A percentile compares a stretch with the other conserved stretches of the same genome.
Conservation (phyloP, 441 rosid genomes). For the Adansonia grandidieri region DNA sequence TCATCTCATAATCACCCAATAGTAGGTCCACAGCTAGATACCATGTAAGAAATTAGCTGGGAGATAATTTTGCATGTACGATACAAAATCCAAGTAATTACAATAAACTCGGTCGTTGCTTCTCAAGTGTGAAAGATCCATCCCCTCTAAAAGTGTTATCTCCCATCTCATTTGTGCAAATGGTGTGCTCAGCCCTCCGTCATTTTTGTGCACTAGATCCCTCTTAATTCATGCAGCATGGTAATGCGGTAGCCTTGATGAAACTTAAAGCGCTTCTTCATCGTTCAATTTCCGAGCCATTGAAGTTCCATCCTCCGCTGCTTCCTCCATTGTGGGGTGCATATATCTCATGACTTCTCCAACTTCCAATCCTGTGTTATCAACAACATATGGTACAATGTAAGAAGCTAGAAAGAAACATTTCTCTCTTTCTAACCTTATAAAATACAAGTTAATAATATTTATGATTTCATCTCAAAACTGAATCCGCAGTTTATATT, state of each 20-base stretch:
- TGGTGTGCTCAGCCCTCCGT: too few species aligned
- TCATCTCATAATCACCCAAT: constrained; percentile 8
- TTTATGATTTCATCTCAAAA: not conserved
- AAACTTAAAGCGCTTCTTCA: constrained; percentile 82
- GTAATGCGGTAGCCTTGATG: constrained; percentile 64
- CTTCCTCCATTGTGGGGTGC: constrained; percentile 54
- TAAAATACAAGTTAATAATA: not conserved
- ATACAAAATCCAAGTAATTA: constrained; percentile 27
- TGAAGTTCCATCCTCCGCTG: constrained; percentile 38
- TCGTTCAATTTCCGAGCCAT: constrained; percentile 60
- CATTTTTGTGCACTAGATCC: too few species aligned
- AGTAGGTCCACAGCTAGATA: too few species aligned
- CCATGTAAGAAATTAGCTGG: not conserved
- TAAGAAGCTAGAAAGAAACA: too few species aligned
- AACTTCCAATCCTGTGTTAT: constrained; percentile 78
- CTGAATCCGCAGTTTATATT: not conserved
- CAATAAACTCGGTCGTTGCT: constrained; percentile 27
- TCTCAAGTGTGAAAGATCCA: constrained; percentile 14
- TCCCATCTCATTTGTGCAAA: too few species aligned
- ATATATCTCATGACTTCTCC: constrained; percentile 77
- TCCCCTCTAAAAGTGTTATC: constrained; percentile 7
- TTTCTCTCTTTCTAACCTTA: not conserved
- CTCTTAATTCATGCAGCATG: constrained; percentile 34
- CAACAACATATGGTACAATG: too few species aligned
- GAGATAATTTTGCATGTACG: constrained; percentile 9